phyloP scores from a whole-genome alignment of 1,139 yeast species.

The Magnusiomyces paraingens region DNA sequence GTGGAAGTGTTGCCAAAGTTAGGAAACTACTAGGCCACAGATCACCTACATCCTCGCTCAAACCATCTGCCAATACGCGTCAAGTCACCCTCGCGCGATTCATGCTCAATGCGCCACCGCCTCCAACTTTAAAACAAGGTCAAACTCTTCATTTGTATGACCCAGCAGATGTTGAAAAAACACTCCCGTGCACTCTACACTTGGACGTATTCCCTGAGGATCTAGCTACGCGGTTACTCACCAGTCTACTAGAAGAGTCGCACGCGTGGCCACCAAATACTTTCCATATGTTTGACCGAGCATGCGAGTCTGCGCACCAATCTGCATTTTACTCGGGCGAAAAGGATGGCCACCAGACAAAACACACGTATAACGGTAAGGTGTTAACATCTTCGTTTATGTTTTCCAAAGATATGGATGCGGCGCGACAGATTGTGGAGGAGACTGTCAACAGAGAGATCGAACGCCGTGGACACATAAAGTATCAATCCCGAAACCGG shows the following conservation, averaged over 20 bases:
- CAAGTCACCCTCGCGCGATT: too few species aligned
- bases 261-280: conserved; percentile 35
- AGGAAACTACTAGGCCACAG: too few species aligned
- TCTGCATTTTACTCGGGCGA: conserved; percentile 38
- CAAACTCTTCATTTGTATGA: conserved; percentile 25
- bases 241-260: conserved; percentile 38
- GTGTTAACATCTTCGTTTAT: conserved; percentile 23
- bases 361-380: conserved; percentile 40
- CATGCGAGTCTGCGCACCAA: conserved; percentile 50
- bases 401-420: conserved; percentile 38
- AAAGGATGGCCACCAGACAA: conserved; percentile 23
- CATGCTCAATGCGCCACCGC: too few species aligned
- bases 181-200: conserved; percentile 47
- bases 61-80: too few species aligned
- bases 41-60: too few species aligned
- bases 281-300: conserved; percentile 58
- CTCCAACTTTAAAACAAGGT: conserved; percentile 9
- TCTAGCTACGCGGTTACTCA: conserved; percentile 42
- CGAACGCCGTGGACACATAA: conserved; percentile 27
- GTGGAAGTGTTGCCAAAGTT: too few species aligned
- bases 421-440: conserved; percentile 41
- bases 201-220: conserved; percentile 46
- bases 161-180: conserved; percentile 34
- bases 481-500: conserved; percentile 32
- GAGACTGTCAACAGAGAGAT: conserved; percentile 39